phyloP scores from a whole-genome alignment of 805 yeast species.

The Barnettozyma wickerhamii region DNA sequence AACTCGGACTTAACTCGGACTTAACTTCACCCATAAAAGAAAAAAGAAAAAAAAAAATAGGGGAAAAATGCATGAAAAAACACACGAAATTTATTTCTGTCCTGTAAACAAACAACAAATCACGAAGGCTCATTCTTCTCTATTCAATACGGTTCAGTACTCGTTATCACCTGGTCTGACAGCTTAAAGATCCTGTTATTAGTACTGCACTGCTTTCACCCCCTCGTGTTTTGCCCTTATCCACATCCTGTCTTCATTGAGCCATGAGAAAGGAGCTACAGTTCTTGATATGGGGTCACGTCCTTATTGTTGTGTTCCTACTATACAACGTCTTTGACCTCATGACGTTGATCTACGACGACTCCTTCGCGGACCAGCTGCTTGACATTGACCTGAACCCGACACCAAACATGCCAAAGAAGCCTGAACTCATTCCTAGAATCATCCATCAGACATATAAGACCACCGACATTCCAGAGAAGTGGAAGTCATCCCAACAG shows the following conservation, averaged over 20 bases:
- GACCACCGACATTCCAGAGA: conserved; percentile 69
- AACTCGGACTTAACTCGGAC: too few relatives aligned
- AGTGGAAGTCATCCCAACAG: conserved; percentile 76
- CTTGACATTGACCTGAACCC: conserved; percentile 60
- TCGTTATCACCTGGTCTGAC: too few relatives aligned
- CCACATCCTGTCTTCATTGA: not conserved
- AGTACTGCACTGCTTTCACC: too few relatives aligned
- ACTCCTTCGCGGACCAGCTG: conserved; percentile 60
- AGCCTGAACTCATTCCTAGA: conserved; percentile 69
- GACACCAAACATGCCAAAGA: conserved; percentile 33
- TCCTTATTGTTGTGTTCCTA: conserved; percentile 37
- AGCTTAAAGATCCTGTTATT: too few relatives aligned
- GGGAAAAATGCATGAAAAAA: not conserved
- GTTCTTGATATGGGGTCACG: conserved; percentile 55
- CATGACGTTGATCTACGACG: conserved; percentile 70
- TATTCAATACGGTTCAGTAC: too few relatives aligned
- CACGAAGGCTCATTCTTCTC: too few relatives aligned
- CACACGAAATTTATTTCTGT: too few relatives aligned
- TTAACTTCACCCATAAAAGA: too few relatives aligned
- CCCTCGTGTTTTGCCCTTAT: too few relatives aligned
- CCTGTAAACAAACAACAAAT: too few relatives aligned
- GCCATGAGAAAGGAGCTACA: conserved; percentile 65
- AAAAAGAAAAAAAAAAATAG: not conserved
- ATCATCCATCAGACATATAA: conserved; percentile 94
- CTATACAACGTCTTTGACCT: conserved; percentile 65